A percentile compares a stretch with the other conserved stretches of the same genome.
Conservation (phyloP, 306 rosid species). For the Cucurbita maxima region DNA sequence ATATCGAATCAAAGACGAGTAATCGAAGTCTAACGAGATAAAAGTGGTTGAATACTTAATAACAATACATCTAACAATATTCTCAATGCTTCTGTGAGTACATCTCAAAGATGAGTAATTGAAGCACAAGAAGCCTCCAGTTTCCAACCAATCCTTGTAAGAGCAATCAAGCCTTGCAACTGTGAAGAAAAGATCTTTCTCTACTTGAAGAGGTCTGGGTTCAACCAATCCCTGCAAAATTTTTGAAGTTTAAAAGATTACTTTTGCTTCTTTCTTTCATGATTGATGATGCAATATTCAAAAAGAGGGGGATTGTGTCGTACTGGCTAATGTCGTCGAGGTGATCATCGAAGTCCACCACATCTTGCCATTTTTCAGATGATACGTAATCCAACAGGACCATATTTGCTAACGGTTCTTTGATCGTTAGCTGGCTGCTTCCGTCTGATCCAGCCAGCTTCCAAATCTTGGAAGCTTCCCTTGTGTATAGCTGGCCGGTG, state of each 20-base stretch:
- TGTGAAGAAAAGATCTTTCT: background rate
- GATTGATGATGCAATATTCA: background rate
- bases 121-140: background rate
- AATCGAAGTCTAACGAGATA: background rate
- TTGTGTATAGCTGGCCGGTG: slow-evolving; percentile 41
- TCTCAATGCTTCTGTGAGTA: background rate
- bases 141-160: background rate
- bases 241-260: background rate
- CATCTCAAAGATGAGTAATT: too few relatives aligned
- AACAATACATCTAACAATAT: background rate
- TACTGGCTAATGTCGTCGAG: slow-evolving; percentile 93
- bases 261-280: background rate
- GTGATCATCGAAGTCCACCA: slow-evolving; percentile 89
- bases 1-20: background rate
- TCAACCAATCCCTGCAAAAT: slow-evolving; percentile 74
- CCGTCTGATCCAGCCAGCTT: slow-evolving; percentile 56
- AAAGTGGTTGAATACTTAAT: background rate
- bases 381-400: slow-evolving; percentile 64
- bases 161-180: background rate
- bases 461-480: slow-evolving; percentile 86
- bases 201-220: slow-evolving; percentile 77
- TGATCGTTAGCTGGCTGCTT: slow-evolving; percentile 36
- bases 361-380: slow-evolving; percentile 59
- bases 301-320: slow-evolving; percentile 5
- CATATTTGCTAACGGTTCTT: slow-evolving; percentile 75